These are phyloP conservation scores for Fomitopsis pulvina DNA, from an alignment of 768 basidiomycete genomes.

Conservation along the genomic window DNA sequence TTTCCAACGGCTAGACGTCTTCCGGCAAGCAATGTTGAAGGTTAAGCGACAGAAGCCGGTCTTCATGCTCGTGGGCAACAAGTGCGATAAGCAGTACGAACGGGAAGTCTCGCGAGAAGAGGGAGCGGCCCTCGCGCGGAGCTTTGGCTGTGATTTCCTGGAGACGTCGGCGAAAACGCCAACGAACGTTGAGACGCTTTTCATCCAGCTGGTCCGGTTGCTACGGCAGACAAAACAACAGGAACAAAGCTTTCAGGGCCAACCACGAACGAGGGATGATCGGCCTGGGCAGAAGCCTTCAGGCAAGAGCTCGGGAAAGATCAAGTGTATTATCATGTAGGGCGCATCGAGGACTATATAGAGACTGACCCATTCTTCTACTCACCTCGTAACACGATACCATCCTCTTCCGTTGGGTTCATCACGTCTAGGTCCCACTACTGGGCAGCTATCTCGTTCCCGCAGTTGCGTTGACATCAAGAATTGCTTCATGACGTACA, in stretches of 20 bases:
- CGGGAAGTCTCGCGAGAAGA: slow-evolving; percentile 91
- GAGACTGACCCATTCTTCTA: slow-evolving; percentile 45
- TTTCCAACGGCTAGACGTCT: slow-evolving; percentile 85
- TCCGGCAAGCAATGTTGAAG: slow-evolving; percentile 83
- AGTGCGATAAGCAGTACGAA: slow-evolving; percentile 87
- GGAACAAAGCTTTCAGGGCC: slow-evolving; percentile 36
- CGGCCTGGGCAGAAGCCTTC: not conserved
- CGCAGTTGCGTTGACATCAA: slow-evolving; percentile 11
- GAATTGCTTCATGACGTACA: slow-evolving; percentile 22
- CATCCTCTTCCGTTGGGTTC: slow-evolving; percentile 36
- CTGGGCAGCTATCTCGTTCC: slow-evolving; percentile 13
- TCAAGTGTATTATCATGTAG: slow-evolving; percentile 79
- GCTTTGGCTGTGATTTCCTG: slow-evolving; percentile 88
- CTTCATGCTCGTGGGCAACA: slow-evolving; percentile 96
- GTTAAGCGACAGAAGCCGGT: slow-evolving; percentile 82
- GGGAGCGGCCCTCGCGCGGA: slow-evolving; percentile 71
- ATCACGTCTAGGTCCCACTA: slow-evolving; percentile 19
- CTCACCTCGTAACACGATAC: slow-evolving; percentile 81
- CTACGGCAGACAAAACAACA: slow-evolving; percentile 61
- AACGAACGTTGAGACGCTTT: slow-evolving; percentile 85
- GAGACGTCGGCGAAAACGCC: slow-evolving; percentile 97
- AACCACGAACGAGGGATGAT: slow-evolving; percentile 11
- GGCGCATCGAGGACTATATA: slow-evolving; percentile 64
- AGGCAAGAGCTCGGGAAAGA: slow-evolving; percentile 33
- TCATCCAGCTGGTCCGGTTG: slow-evolving; percentile 79